phyloP scores from a whole-genome alignment of 805 yeast genomes.

The Ogataea pini region DNA sequence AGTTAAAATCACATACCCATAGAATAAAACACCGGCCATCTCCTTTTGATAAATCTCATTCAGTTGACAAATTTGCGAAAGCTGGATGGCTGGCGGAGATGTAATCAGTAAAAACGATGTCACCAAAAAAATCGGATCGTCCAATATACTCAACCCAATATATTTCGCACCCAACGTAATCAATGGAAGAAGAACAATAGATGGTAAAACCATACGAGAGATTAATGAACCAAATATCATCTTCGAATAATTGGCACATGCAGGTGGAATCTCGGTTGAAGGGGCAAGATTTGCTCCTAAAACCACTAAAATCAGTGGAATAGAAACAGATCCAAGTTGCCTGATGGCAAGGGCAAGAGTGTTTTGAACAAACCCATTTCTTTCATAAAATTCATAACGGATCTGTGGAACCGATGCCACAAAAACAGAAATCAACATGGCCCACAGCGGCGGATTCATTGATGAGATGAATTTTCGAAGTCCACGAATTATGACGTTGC shows the following conservation, averaged over 20 bases:
- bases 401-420: conserved; percentile 67
- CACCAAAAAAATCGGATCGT: conserved; percentile 78
- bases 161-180: conserved; percentile 65
- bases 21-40: conserved; percentile 79
- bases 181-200: conserved; percentile 64
- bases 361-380: conserved; percentile 61
- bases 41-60: conserved; percentile 76
- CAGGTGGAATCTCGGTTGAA: conserved; percentile 63
- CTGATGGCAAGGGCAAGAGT: conserved; percentile 64
- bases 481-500: conserved; percentile 6
- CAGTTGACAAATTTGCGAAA: conserved; percentile 77
- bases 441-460: conserved; percentile 84
- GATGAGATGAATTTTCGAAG: conserved; percentile 20
- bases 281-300: conserved; percentile 80
- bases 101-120: conserved; percentile 75
- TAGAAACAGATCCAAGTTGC: conserved; percentile 72
- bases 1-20: conserved; percentile 78
- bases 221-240: conserved; percentile 68
- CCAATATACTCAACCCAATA: conserved; percentile 65
- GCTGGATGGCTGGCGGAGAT: conserved; percentile 82
- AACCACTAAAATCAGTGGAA: conserved; percentile 73
- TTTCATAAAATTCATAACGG: conserved; percentile 57
- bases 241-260: conserved; percentile 60
- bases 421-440: conserved; percentile 67
- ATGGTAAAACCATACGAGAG: conserved; percentile 78